These are phyloP conservation scores for Neurospora sublineolata DNA, from an alignment of 495 filamentous ascomycete species.

Conservation along the genomic window DNA sequence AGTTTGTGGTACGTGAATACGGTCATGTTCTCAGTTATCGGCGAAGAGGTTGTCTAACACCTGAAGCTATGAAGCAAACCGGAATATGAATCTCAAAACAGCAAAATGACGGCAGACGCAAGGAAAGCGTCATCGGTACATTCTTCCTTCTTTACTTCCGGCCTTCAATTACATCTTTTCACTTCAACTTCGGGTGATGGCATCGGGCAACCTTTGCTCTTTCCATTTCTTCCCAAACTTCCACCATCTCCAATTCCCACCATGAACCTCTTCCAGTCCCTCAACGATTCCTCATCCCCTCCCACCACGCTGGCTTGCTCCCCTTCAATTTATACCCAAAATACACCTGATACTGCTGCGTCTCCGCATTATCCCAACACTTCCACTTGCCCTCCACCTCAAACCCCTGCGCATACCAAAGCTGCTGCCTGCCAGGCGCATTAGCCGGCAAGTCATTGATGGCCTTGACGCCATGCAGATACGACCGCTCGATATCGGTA, in stretches of 20 bases:
- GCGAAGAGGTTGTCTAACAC: background rate
- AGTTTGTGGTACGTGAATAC: background rate
- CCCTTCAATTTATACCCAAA: background rate
- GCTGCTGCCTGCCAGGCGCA: background rate
- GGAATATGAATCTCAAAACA: background rate
- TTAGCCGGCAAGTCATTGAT: background rate
- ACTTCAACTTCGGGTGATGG: background rate
- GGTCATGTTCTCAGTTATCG: background rate
- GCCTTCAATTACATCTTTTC: background rate
- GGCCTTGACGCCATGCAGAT: background rate
- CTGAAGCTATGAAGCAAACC: background rate
- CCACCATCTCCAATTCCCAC: background rate
- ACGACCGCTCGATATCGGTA: background rate
- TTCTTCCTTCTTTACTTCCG: background rate
- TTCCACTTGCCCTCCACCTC: background rate
- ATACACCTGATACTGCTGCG: background rate
- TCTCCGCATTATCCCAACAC: background rate
- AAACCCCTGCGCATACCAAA: background rate
- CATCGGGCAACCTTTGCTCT: background rate
- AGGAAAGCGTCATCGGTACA: background rate
- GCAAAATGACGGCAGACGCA: background rate
- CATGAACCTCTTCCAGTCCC: background rate
- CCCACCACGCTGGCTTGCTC: background rate
- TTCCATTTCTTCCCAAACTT: background rate
- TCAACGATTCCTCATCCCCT: background rate